Evolutionary conservation across 2,329 filamentous ascomycete genomes (phyloP).

Genomic region (Penicillium sp.): DNA sequence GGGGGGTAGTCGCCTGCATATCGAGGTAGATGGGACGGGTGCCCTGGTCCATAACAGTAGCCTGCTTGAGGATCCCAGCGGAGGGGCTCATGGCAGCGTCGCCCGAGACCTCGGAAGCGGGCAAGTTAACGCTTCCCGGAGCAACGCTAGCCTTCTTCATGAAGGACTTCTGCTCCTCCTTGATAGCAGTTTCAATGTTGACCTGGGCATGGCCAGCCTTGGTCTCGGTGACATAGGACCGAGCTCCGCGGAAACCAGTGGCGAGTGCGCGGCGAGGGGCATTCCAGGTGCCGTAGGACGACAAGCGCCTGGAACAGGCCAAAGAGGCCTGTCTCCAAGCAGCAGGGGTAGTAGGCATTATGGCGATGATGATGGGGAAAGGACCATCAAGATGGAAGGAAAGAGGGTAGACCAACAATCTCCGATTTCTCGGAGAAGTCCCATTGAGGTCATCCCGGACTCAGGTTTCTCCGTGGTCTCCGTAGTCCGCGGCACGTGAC

Average conservation of each 20-base stretch:
- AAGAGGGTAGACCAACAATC: slow-evolving; percentile 18
- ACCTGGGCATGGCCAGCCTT: slow-evolving; percentile 71
- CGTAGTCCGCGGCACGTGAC: slow-evolving; percentile 3
- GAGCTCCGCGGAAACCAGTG: slow-evolving; percentile 34
- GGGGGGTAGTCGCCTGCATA: slow-evolving; percentile 95
- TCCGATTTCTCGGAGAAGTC: slow-evolving; percentile 21
- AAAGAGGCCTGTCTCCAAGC: slow-evolving; percentile 74
- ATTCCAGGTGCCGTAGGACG: slow-evolving; percentile 42
- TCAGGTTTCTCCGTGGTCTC: slow-evolving; percentile 15
- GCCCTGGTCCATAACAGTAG: slow-evolving; percentile 89
- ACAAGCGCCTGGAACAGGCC: slow-evolving; percentile 54
- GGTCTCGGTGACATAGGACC: slow-evolving; percentile 81
- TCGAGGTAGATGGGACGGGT: slow-evolving; percentile 95
- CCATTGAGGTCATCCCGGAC: slow-evolving; percentile 11
- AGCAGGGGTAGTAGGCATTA: slow-evolving; percentile 67
- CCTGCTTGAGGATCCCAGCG: slow-evolving; percentile 82
- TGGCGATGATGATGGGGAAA: slow-evolving; percentile 25
- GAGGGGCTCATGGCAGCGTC: slow-evolving; percentile 78
- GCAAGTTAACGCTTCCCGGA: slow-evolving; percentile 60
- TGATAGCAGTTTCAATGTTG: slow-evolving; percentile 78
- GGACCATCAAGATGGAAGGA: slow-evolving; percentile 25
- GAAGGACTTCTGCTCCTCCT: slow-evolving; percentile 82
- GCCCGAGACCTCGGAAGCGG: slow-evolving; percentile 58
- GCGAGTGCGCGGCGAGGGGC: slow-evolving; percentile 43
- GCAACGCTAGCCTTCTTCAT: slow-evolving; percentile 57